Evolutionary conservation across 441 rosid genomes (phyloP).

Genomic region (Rhodomyrtus psidioides): DNA sequence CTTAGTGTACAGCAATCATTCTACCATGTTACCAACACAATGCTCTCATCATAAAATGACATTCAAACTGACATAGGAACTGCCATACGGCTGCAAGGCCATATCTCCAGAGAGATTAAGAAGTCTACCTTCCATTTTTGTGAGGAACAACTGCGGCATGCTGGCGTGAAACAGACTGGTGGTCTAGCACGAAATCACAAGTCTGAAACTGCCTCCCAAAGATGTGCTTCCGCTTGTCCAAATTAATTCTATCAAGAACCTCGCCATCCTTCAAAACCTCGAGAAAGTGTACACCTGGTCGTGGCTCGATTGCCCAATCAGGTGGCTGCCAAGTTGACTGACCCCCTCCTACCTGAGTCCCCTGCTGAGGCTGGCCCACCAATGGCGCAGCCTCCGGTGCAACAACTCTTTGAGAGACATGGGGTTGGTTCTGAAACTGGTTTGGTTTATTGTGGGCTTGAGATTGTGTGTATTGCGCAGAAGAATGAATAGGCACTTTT

Average conservation of each 20-base stretch:
- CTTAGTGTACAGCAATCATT: not conserved
- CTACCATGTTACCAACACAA: not conserved
- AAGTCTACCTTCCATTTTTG: conserved; percentile 78
- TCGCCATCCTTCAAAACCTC: conserved; percentile 89
- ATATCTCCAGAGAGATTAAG: not conserved
- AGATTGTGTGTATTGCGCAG: conserved; percentile 27
- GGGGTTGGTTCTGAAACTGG: conserved; percentile 17
- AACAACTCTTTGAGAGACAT: conserved; percentile 20
- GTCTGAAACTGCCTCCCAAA: conserved; percentile 81
- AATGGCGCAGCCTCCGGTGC: conserved; percentile 30
- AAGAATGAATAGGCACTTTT: conserved; percentile 13
- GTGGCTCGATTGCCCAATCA: conserved; percentile 95
- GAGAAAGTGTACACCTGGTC: conserved; percentile 71
- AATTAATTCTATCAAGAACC: conserved; percentile 65
- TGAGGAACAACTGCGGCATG: conserved; percentile 96
- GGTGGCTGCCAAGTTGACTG: conserved; percentile 98
- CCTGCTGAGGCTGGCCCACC: conserved; percentile 35
- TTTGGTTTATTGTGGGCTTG: conserved; percentile 12
- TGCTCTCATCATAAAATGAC: not conserved
- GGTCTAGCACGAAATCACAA: conserved; percentile 95
- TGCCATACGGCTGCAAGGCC: not conserved
- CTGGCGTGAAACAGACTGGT: conserved; percentile 94
- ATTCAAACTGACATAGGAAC: not conserved
- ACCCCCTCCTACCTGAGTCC: conserved; percentile 73
- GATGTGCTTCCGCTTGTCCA: conserved; percentile 68